Evolutionary conservation across 208 protist species (phyloP), one percentile per base, ranked within the genome.

Genomic region (Leishmania arabica): DNA sequence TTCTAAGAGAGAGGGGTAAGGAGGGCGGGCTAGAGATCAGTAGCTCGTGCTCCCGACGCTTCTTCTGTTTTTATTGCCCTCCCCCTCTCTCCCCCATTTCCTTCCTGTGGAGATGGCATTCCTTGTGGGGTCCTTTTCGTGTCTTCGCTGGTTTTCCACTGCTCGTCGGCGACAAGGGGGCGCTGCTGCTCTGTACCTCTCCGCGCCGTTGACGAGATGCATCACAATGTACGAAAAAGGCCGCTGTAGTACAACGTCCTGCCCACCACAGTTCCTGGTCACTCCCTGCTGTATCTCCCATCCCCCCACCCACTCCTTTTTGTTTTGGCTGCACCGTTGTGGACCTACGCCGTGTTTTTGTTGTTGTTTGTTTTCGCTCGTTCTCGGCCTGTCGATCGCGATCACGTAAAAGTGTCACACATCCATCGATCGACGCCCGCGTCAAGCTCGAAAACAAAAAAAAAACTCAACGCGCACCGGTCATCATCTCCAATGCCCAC

Each of bases 401-500:
- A 27, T 31, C 11, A 1, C 45, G 24, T 42, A 1, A 21, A 9
- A 19, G 68, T 0, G 8, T 4, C 27, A 15, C 5, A 8, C 19
- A 9, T 6, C 6, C 45, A 31, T 53, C 68, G 4, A 73, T 49
- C 17, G 40, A 19, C 21, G 45, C 40, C 4, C 17, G 24, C 49
- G 9, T 45, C 27, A 40, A 40, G 42, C 70, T 21, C 0, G 13
- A 11, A 56, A 37, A 42, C 34, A 1, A 45, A 62, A n/a, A 34
- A 75, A 27, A 58, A 37, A 75, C 13, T 76, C 72, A 76, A 24
- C 11, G 7, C 31, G 0, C 31, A 17, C 34, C 24, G 60, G 37
- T 53, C 60, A 69, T 78, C 75, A 53, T 24, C 40, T 34, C 58
- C 75, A 66, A 40, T 19, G 75, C 58, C 75, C 75, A 78, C 53